A percentile compares a stretch with the other conserved stretches of the same genome.
These are phyloP conservation scores for Scheffersomyces coipomensis DNA, from an alignment of 805 yeast genomes.

Conservation along the genomic window DNA sequence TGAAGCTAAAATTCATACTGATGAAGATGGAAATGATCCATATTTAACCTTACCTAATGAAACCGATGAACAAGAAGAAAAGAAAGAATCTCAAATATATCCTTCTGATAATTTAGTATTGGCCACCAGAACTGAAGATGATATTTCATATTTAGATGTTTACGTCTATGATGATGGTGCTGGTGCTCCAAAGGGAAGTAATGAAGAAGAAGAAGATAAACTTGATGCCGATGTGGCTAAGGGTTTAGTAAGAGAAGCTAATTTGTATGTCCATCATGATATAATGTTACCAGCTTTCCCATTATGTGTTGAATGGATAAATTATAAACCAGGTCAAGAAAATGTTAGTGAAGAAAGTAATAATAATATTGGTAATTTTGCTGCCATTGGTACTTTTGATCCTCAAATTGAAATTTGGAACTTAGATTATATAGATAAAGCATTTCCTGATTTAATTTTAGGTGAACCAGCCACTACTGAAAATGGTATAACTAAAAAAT, in stretches of 20 bases:
- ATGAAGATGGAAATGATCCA: slow-evolving; percentile 52
- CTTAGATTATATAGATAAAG: slow-evolving; percentile 86
- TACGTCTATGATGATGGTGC: slow-evolving; percentile 94
- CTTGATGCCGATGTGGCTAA: slow-evolving; percentile 71
- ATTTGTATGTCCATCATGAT: slow-evolving; percentile 92
- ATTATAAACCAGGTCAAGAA: slow-evolving; percentile 59
- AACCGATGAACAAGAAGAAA: slow-evolving; percentile 70
- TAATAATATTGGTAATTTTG: slow-evolving; percentile 76
- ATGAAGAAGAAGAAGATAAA: slow-evolving; percentile 67
- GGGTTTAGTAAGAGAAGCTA: slow-evolving; percentile 69
- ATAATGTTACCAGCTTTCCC: slow-evolving; percentile 97
- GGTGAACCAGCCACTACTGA: slow-evolving; percentile 65
- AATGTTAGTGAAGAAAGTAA: slow-evolving; percentile 28
- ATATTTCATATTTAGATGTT: slow-evolving; percentile 85
- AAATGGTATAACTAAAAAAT: slow-evolving; percentile 44
- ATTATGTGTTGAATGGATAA: slow-evolving; percentile 92
- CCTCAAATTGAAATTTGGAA: slow-evolving; percentile 98
- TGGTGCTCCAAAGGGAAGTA: slow-evolving; percentile 68
- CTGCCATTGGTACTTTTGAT: slow-evolving; percentile 95
- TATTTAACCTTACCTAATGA: slow-evolving; percentile 63
- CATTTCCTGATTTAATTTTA: slow-evolving; percentile 89
- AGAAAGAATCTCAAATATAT: slow-evolving; percentile 78
- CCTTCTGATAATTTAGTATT: slow-evolving; percentile 88
- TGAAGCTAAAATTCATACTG: slow-evolving; percentile 56
- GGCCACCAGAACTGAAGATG: slow-evolving; percentile 95